Base-by-base conservation (phyloP, 345 rosid genomes). In the Trapa incisa region DNA sequence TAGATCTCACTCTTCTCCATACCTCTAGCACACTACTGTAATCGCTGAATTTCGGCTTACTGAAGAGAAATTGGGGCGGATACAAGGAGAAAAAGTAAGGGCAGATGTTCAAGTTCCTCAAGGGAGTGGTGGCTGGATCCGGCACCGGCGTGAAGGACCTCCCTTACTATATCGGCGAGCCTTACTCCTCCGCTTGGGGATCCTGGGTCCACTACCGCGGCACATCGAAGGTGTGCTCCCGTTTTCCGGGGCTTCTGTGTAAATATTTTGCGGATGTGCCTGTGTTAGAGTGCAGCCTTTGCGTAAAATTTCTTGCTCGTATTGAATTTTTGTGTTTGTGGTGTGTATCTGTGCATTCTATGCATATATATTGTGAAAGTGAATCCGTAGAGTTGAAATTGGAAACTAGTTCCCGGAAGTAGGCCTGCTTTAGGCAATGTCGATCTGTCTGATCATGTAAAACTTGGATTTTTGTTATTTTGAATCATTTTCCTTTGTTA, bases 171-270 rank as follows among this genome's bases (percentile, higher is more conserved):
- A 85, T 94, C 41, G 96, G 92, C 65, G 97, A 89, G 50, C 95
- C 96, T 76, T 89, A 86, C 53, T 83, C 91, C 69, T 78, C 93
- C 52, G 88, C 97, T 66, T 94, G 97, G 97, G 97, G 96, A 66
- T 89, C 96, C 36, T 94, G 99, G 97, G 74, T 85, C 71, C 99
- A 94, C 76, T 82, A 76, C 72, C 96, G 90, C 39, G 99, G 99
- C 72, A 88, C 89, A 72, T 89, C 96, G 77, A 91, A 87, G 76
- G 76, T 69, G 58, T 39, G 32, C 7, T 43, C 11, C 5, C 35
- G 12, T 52, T 22, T 54, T 50, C 32, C 16, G 65, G 9, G 37
- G 43, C 1, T 45, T 45, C 6, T 42, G 45, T 38, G 13, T 22
- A 22, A 22, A 11, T 45, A 29, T 29, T 45, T 45, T 45, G 11